Conservation (phyloP, 208 protist genomes). For the Trypanosoma vivax region DNA sequence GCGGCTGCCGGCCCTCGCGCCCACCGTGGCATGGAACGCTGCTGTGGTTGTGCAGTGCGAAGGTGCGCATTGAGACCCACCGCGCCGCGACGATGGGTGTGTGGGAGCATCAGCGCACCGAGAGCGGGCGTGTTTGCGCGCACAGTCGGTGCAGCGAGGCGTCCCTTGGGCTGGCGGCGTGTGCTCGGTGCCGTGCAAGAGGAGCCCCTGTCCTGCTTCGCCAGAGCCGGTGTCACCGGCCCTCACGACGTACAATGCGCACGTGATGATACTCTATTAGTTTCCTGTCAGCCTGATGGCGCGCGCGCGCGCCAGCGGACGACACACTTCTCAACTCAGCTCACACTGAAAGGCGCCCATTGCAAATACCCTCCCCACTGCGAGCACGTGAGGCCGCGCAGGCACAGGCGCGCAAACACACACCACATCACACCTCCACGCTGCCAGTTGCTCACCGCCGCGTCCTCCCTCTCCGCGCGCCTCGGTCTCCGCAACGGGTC, state of each 20-base stretch:
- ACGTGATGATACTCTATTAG: slow-evolving; percentile 3
- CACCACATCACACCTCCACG: too few relatives aligned
- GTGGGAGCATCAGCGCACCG: slow-evolving; percentile 3
- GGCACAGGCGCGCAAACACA: too few relatives aligned
- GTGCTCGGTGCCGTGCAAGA: slow-evolving; percentile 3
- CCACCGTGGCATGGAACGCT: too few relatives aligned
- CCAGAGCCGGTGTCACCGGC: neutral
- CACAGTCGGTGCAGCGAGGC: neutral
- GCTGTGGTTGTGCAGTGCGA: too few relatives aligned
- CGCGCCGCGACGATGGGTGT: neutral
- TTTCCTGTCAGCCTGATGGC: slow-evolving; percentile 12
- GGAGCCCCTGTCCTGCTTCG: slow-evolving; percentile 12
- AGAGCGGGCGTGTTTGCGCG: neutral
- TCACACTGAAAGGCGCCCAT: slow-evolving; percentile 4
- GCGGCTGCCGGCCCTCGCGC: too few relatives aligned
- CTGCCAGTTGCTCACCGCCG: too few relatives aligned
- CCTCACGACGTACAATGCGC: neutral
- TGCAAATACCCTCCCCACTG: too few relatives aligned
- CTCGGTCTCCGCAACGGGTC: too few relatives aligned
- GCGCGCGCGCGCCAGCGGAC: neutral
- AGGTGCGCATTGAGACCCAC: slow-evolving; percentile 2
- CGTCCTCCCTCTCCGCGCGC: too few relatives aligned
- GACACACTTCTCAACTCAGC: slow-evolving; percentile 8
- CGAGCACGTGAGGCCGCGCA: too few relatives aligned
- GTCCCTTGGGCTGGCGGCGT: slow-evolving; percentile 13